Evolutionary conservation across 495 filamentous ascomycete species (phyloP), one percentile per base, ranked within the genome.

Genomic region (Penicillium goetzii): DNA sequence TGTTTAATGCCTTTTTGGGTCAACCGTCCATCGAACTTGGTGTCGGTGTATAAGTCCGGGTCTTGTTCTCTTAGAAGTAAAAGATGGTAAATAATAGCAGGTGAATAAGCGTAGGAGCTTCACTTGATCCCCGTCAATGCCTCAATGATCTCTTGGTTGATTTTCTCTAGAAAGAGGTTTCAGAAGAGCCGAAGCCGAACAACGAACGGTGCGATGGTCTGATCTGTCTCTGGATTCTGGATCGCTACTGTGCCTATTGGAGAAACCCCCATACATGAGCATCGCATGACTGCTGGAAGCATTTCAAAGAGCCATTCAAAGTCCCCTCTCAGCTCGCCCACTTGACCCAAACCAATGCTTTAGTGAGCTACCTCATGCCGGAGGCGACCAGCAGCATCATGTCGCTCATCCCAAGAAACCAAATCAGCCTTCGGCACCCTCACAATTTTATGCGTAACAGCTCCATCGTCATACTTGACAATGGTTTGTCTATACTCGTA

Each of bases 401-500:
- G 84, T 12, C 80, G 77, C 19, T 73, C 75, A 68, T 88, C 86
- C 85, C 85, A 88, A 15, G 63, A 69, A 0, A 41, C 74, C 34
- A 89, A 23, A 40, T 85, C 76, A 2, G 56, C 68, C 7, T 79
- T 67, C 0, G 84, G 83, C 8, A 89, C 79, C 63, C 84, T 87
- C 34, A 86, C 75, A 5, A 88, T 68, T 8, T 70, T 67, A 75
- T 89, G 86, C 0, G 80, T 81, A 19, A 72, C 74, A 5, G 81
- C 78, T 9, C 80, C 82, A 53, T 79, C 77, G 3, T 83, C 83
- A 19, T 84, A 59, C 3, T 63, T 58, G 4, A 88, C 30, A 12
- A 86, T 68, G 52, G 85, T 83, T 45, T 87, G 83, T 10, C 85
- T 80, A 43, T 85, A 74, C 21, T 76, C 67, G 47, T 88, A 89